Evolutionary conservation across 768 basidiomycete genomes (phyloP).

Genomic region (Trametes meyenii): DNA sequence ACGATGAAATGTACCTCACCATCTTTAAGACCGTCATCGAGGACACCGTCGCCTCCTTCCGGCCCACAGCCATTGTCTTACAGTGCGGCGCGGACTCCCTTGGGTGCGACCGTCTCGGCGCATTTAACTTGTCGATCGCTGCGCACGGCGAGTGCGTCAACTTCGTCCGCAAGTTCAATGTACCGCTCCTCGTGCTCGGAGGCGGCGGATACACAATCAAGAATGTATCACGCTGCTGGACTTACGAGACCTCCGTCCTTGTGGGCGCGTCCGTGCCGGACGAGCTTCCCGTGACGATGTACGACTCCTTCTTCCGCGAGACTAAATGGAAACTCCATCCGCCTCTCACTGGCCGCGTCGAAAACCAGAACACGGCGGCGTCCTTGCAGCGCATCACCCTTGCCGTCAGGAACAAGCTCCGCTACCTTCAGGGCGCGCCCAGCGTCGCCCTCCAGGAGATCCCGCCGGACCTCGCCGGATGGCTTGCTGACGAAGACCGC

Average conservation of each 20-base stretch:
- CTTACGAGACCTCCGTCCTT: conserved; percentile 94
- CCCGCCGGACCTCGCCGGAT: conserved; percentile 84
- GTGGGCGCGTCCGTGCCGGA: conserved; percentile 84
- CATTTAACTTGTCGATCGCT: conserved; percentile 96
- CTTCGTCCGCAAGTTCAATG: conserved; percentile 90
- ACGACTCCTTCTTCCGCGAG: conserved; percentile 92
- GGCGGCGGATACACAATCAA: conserved; percentile 98
- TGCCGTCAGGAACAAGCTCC: conserved; percentile 81
- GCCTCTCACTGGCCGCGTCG: conserved; percentile 86
- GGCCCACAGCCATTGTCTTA: conserved; percentile 87
- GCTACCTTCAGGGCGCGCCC: conserved; percentile 95
- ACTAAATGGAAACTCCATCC: conserved; percentile 93
- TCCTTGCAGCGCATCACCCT: conserved; percentile 88
- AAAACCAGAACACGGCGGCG: conserved; percentile 87
- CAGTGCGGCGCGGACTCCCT: conserved; percentile 98
- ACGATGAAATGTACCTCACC: conserved; percentile 95
- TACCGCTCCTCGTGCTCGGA: conserved; percentile 89
- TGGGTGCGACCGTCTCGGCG: conserved; percentile 92
- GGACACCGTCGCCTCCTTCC: conserved; percentile 87
- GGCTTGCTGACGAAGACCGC: conserved; percentile 72
- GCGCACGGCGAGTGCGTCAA: conserved; percentile 98
- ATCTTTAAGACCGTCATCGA: conserved; percentile 97
- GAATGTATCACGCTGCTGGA: conserved; percentile 98
- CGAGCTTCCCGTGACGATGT: conserved; percentile 85
- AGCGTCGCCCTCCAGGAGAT: conserved; percentile 96